These are phyloP conservation scores for Rhizoclosmatium sp. DNA, from an alignment of 192 early-diverging fungal species.

Conservation along the genomic window DNA sequence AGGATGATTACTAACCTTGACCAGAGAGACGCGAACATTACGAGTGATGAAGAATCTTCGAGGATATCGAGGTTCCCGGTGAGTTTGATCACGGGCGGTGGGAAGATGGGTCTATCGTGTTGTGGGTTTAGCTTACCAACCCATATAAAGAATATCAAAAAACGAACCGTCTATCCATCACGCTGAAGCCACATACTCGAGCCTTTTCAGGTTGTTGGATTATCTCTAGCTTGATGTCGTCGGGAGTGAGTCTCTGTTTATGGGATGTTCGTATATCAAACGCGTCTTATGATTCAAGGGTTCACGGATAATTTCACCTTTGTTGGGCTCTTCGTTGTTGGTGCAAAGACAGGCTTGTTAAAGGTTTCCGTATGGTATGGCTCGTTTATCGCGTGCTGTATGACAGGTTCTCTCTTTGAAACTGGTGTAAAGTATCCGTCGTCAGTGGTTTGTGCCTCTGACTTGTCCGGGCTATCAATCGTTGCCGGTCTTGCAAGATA, in stretches of 20 bases:
- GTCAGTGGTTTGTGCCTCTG: no score
- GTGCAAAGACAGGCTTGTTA: no score
- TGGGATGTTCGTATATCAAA: no score
- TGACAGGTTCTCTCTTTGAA: no score
- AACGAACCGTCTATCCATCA: slow-evolving; percentile 24
- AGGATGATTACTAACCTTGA: slow-evolving; percentile 19
- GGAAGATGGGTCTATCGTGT: neutral
- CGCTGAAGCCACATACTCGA: slow-evolving; percentile 23
- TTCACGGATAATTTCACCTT: no score
- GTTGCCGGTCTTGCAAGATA: no score
- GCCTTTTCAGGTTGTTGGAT: slow-evolving; percentile 47
- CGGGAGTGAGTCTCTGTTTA: neutral
- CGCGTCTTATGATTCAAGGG: no score
- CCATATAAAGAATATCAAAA: neutral
- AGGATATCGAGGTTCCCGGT: neutral
- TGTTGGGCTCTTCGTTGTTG: no score
- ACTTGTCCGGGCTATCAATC: no score
- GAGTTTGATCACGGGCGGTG: slow-evolving; percentile 6
- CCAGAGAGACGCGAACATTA: slow-evolving; percentile 39
- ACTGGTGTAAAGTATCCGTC: no score
- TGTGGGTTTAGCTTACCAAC: neutral
- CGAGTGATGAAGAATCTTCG: slow-evolving; percentile 6
- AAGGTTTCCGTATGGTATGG: no score
- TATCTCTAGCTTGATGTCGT: slow-evolving; percentile 37
- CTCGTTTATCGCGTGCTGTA: no score